Conservation (phyloP, 2,329 filamentous ascomycete genomes). For the Penicillium sp. region DNA sequence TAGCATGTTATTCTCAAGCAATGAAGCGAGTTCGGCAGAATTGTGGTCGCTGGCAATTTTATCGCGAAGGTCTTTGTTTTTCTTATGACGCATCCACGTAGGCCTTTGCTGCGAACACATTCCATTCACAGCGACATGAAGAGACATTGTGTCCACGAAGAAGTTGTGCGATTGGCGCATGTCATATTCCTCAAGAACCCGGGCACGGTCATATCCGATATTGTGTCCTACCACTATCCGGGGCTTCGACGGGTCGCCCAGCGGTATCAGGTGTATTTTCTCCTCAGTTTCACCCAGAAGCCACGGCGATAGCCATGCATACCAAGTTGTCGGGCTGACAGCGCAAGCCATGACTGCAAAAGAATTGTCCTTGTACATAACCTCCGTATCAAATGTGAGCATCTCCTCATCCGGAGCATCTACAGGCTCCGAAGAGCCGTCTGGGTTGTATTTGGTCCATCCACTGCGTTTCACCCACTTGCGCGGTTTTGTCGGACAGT, state of each 20-base stretch:
- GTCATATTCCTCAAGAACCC: constrained; percentile 85
- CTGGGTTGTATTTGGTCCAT: constrained; percentile 87
- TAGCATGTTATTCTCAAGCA: constrained; percentile 68
- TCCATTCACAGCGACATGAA: constrained; percentile 96
- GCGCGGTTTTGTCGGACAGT: constrained; percentile 60
- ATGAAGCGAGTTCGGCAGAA: constrained; percentile 67
- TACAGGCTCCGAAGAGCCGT: constrained; percentile 71
- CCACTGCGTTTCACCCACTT: constrained; percentile 79
- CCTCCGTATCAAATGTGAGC: constrained; percentile 93
- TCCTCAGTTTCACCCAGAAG: constrained; percentile 77
- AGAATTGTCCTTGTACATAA: constrained; percentile 89
- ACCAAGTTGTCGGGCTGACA: constrained; percentile 86
- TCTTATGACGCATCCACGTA: constrained; percentile 96
- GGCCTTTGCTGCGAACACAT: constrained; percentile 98
- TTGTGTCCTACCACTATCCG: constrained; percentile 92
- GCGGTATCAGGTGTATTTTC: constrained; percentile 77
- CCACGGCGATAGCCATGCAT: constrained; percentile 97
- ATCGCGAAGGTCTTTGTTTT: constrained; percentile 80
- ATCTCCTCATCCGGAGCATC: constrained; percentile 76
- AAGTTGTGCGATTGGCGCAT: constrained; percentile 78
- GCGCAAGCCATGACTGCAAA: constrained; percentile 98
- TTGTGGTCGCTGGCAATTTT: constrained; percentile 71
- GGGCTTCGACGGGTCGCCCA: constrained; percentile 72
- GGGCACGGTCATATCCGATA: constrained; percentile 88
- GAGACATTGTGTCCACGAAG: constrained; percentile 96